Evolutionary conservation across 176 grass and related monocot genomes (phyloP).

Genomic region (Zoysia japonica): DNA sequence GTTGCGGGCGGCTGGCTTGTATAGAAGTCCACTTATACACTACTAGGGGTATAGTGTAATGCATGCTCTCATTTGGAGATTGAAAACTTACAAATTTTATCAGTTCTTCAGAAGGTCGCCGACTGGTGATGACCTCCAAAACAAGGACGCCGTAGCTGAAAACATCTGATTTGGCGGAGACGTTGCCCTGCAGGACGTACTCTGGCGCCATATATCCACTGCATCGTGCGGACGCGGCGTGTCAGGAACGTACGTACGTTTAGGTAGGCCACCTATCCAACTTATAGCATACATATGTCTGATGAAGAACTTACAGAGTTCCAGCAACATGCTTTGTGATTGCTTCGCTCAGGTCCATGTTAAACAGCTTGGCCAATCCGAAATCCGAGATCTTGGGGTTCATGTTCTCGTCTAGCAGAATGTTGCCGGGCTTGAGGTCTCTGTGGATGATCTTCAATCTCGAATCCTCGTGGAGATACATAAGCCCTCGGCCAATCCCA

Average conservation of each 20-base stretch:
- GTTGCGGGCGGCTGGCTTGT: too few relatives aligned
- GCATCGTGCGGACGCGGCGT: neutral
- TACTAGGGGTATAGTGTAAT: too few relatives aligned
- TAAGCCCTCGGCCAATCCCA: constrained; percentile 48
- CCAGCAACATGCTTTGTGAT: constrained; percentile 52
- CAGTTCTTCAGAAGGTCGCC: constrained; percentile 22
- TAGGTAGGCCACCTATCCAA: constrained; percentile 34
- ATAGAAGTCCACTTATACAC: too few relatives aligned
- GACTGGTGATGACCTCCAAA: constrained; percentile 50
- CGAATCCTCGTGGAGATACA: constrained; percentile 72
- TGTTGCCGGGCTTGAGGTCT: constrained; percentile 52
- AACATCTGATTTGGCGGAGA: constrained; percentile 61
- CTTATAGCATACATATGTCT: constrained; percentile 29
- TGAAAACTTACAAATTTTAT: constrained; percentile 36
- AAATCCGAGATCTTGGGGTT: constrained; percentile 74
- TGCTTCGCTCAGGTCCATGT: constrained; percentile 23
- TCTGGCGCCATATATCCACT: constrained; percentile 70
- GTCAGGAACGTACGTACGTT: constrained; percentile 28
- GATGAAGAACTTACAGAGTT: constrained; percentile 22
- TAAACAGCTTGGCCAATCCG: constrained; percentile 56
- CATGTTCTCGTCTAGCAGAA: constrained; percentile 48
- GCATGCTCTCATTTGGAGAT: too few relatives aligned
- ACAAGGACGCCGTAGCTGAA: constrained; percentile 58
- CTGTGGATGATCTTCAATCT: constrained; percentile 53
- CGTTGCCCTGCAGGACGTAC: constrained; percentile 45